These are phyloP conservation scores for Talaromyces pinophilus DNA, from an alignment of 2,329 filamentous ascomycete species.

Conservation along the genomic window DNA sequence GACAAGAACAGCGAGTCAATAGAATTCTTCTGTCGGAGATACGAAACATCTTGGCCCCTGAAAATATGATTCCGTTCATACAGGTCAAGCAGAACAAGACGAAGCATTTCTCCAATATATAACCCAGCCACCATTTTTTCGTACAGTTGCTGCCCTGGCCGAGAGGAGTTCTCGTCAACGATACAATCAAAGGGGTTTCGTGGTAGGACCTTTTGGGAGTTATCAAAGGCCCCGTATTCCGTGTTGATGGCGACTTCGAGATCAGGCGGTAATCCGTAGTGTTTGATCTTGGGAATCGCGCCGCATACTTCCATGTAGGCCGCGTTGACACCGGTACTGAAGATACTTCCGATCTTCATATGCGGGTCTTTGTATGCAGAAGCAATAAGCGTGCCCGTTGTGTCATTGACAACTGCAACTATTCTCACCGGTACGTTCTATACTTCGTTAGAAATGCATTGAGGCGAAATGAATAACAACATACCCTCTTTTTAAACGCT, in stretches of 20 bases:
- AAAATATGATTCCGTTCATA: slow-evolving; percentile 79
- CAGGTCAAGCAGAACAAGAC: slow-evolving; percentile 78
- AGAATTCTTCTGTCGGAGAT: slow-evolving; percentile 76
- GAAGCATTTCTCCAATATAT: slow-evolving; percentile 90
- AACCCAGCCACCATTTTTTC: slow-evolving; percentile 96
- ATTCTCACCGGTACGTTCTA: slow-evolving; percentile 81
- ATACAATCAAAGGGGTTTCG: slow-evolving; percentile 69
- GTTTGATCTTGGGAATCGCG: slow-evolving; percentile 80
- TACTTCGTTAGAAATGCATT: background rate
- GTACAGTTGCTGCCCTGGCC: slow-evolving; percentile 89
- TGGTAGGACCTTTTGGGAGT: slow-evolving; percentile 79
- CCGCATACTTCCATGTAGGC: slow-evolving; percentile 90
- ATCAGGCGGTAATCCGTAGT: slow-evolving; percentile 74
- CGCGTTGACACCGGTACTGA: slow-evolving; percentile 92
- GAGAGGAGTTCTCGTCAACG: slow-evolving; percentile 82
- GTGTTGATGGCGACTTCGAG: slow-evolving; percentile 88
- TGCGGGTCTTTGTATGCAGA: slow-evolving; percentile 84
- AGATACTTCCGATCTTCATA: slow-evolving; percentile 91
- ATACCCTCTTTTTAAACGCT: slow-evolving; percentile 65
- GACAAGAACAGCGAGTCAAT: slow-evolving; percentile 91
- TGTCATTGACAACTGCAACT: slow-evolving; percentile 88
- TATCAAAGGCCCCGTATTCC: slow-evolving; percentile 92
- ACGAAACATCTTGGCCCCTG: slow-evolving; percentile 73
- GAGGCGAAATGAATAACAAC: slow-evolving; percentile 2
- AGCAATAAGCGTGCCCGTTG: slow-evolving; percentile 87